Evolutionary conservation across 108 stramenopile species (phyloP), one percentile per base, ranked within the genome.

Genomic region (Skeletonema tropicum): DNA sequence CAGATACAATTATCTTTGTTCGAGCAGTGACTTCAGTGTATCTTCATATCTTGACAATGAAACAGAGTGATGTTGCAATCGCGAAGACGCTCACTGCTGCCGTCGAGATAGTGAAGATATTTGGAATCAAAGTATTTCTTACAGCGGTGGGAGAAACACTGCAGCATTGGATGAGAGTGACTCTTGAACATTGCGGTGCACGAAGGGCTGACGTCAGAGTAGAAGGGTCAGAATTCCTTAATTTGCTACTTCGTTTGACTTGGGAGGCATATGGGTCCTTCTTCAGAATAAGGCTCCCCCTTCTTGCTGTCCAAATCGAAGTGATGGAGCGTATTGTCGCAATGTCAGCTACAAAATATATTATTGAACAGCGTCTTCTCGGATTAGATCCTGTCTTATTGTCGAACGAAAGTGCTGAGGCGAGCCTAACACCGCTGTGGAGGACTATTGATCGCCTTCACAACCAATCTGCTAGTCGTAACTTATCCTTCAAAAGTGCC

Each of bases 291-390:
- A 68, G 93, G 32, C 57, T 94, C 5, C 95, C 93, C 3, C 64
- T 93, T 3, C 88, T 96, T 31, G 91, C 93, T 39, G 90, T 94
- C 25, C 90, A 90, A 77, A 90, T 87, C 2, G 94, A 95, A 66
- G 94, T 95, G 1, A 95, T 95, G 88, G 90, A 93, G 57, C 73
- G 94, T 45, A 92, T 95, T 69, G 90, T 95, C 52, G 91, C 92
- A 26, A 93, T 85, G 55, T 88, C 92, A 32, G 78, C 88, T 17
- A 67, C 86, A 30, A 85, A 91, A 35, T 88, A 88, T 62, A 86
- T 87, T 59, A 66, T 86, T 57, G 92, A 93, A 60, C 91, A 95
- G 70, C 75, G 89, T 30, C 70, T 74, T 42, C 70, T 85, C 19
- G 71, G 57, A 11, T 64, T 82, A 55, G 75, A 60, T 29, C 80